Evolutionary conservation across 139 green algal genomes (phyloP), one percentile per base, ranked within the genome.

Genomic region (Auxenochlorella protothecoides): DNA sequence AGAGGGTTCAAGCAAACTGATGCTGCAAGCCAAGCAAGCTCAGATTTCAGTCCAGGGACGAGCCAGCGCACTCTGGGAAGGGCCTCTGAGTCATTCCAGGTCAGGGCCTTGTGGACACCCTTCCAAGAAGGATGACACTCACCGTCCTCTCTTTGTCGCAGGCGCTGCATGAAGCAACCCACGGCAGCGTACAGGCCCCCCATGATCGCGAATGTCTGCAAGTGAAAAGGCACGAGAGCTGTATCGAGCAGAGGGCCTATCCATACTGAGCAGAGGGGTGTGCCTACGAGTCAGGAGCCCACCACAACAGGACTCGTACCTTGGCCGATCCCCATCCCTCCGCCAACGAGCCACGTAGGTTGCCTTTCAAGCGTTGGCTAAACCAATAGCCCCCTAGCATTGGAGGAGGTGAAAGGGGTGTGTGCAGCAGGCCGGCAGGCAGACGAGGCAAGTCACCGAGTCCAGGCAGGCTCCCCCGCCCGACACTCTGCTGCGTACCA

Each of bases 141-240:
- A 84, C 85, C 81, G 64, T 91, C 86, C 55, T 88, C 80, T 63
- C 84, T 82, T 15, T 83, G 75, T 5, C 86, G 75, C 4, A 91
- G 75, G 66, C 87, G 81, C 55, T 80, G 66, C 65, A 78, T 81
- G 54, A 90, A 77, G 82, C 86, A 90, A 67, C 79, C 77, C 3
- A 86, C 83, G 4, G 80, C 75, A 11, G 86, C 83, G 76, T 91
- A 92, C 27, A 90, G 65, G 11, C 86, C 87, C 55, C 80, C 81
- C 77, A 89, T 78, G 53, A 89, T 56, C 3, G 74, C 85, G 78
- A 90, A 84, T 15, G 79, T 77, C 67, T 78, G 78, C 57, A 60
- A 16, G 51, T 11, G 57, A 6, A 61, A 12, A 53, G 8, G 13
- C 6, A 68, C 7, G 27, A 44, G 27, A 44, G 27, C 27, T 44